A percentile compares a stretch with the other conserved stretches of the same genome.
Evolutionary conservation across 2,329 filamentous ascomycete species (phyloP).

Genomic region (Penicillium brevicompactum): DNA sequence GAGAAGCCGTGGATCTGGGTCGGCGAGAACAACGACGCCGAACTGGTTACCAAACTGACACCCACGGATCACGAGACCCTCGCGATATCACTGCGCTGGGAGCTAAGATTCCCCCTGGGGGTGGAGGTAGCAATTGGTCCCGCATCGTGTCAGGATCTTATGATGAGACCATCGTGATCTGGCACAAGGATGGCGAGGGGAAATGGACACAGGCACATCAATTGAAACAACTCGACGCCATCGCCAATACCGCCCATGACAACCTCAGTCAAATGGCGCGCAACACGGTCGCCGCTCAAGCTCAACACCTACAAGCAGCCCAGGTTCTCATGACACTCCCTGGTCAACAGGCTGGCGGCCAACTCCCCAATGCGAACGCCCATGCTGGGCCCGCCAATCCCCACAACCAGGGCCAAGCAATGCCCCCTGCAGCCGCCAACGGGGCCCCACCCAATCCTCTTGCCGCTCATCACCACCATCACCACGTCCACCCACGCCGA

Average conservation of each 20-base stretch:
- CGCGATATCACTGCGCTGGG: constrained; percentile 75
- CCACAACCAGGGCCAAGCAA: neutral
- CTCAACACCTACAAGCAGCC: constrained; percentile 21
- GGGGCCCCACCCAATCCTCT: constrained; percentile 1
- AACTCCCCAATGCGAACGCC: neutral
- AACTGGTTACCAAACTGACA: constrained; percentile 57
- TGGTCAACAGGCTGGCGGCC: constrained; percentile 4
- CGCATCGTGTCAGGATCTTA: constrained; percentile 98
- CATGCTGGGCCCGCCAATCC: constrained; percentile 3
- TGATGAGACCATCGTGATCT: constrained; percentile 93
- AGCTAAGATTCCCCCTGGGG: constrained; percentile 85
- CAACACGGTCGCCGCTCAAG: constrained; percentile 23
- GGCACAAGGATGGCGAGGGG: constrained; percentile 82
- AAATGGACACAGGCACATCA: constrained; percentile 79
- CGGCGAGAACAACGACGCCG: constrained; percentile 55
- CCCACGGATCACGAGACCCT: constrained; percentile 71
- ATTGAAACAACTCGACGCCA: constrained; percentile 65
- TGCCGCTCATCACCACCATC: constrained; percentile 18
- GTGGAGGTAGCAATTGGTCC: constrained; percentile 83
- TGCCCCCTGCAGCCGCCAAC: constrained; percentile 2
- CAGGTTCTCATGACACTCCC: constrained; percentile 15
- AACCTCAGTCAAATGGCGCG: constrained; percentile 20
- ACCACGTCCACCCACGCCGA: constrained; percentile 20
- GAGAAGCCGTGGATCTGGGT: constrained; percentile 40
- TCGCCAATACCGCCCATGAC: constrained; percentile 35